Base-by-base conservation (phyloP, 225 moss, liverwort and hornwort species). In the Antitrichia curtipendula region DNA sequence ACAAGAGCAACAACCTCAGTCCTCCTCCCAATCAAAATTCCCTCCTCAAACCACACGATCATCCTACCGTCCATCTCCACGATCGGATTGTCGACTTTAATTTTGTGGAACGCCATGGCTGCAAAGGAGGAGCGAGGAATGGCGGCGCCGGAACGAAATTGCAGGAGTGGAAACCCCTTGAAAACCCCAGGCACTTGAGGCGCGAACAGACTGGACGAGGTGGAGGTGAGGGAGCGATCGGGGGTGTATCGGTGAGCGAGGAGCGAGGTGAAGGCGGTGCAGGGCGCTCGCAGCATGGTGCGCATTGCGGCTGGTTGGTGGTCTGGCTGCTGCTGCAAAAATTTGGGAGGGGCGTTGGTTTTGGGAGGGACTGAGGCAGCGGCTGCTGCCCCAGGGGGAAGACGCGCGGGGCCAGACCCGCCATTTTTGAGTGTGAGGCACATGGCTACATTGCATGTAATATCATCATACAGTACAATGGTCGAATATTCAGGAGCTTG, bases 1-100 rank as follows among this genome's bases (percentile, higher is more conserved):
- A 23, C n/a, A 54, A 53, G 52, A 50, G 50, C 34, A 21, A 50
- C 13, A 75, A 50, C 12, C 52, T 45, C 34, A 1, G 5, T 52
- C 34, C 75, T 34, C 52, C 34, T 74, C 74, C 49, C 74, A 47
- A 72, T 72, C 72, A 6, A 7, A 74, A 53, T 38, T 17, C 65
- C 34, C 60, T 24, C 61, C n/a, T 62, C 40, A 12, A 68, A 68
- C 22, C 75, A 68, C 73, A 64, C 29, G 41, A 7, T 41, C 82
- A 9, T 54, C 91, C 45, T 91, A 96, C 96, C 97, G 88, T 97
- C 97, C 97, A 97, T 97, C 91, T 97, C 97, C 36, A 97, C 97
- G 90, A 97, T 87, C 43, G 97, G 97, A 91, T 97, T 96, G 65
- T 93, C 95, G 84, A 97, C 96, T 78, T 95, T 95, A 74, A 97